Conservation (phyloP, 148 eudicot genomes). For the Fagopyrum homotropicum region DNA sequence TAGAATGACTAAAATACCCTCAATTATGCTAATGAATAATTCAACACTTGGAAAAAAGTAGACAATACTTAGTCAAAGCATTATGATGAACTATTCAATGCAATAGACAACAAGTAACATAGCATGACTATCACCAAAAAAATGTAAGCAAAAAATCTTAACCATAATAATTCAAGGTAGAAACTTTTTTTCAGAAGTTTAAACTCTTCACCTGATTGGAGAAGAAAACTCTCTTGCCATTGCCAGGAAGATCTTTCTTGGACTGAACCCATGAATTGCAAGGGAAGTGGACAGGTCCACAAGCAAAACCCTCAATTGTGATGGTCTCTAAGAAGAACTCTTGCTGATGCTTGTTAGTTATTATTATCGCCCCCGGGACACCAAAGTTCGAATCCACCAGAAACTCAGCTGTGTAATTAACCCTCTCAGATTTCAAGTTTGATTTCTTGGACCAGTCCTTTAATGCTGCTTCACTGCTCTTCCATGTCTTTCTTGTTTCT, state of each 20-base stretch:
- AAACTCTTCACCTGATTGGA: constrained; percentile 59
- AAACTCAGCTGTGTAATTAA: constrained; percentile 74
- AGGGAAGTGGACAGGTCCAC: constrained; percentile 86
- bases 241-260: constrained; percentile 51
- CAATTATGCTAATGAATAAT: background rate
- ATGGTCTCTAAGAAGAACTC: constrained; percentile 80
- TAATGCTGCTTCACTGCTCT: constrained; percentile 51
- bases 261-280: constrained; percentile 96
- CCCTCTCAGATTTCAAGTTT: constrained; percentile 67
- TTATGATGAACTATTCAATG: background rate
- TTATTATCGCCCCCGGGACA: constrained; percentile 67
- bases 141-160: background rate
- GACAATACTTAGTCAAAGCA: constrained; percentile 1
- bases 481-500: constrained; percentile 71
- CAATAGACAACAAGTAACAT: background rate
- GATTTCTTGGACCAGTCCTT: constrained; percentile 94
- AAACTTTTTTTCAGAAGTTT: background rate
- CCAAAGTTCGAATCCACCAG: constrained; percentile 76
- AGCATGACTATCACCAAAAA: background rate
- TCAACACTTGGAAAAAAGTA: background rate
- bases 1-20: no score
- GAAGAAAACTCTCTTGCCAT: constrained; percentile 62
- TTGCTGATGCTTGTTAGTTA: constrained; percentile 72
- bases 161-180: background rate
- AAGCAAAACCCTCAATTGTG: constrained; percentile 77